Evolutionary conservation across 2,329 filamentous ascomycete species (phyloP).

Genomic region (Diaporthe citri): DNA sequence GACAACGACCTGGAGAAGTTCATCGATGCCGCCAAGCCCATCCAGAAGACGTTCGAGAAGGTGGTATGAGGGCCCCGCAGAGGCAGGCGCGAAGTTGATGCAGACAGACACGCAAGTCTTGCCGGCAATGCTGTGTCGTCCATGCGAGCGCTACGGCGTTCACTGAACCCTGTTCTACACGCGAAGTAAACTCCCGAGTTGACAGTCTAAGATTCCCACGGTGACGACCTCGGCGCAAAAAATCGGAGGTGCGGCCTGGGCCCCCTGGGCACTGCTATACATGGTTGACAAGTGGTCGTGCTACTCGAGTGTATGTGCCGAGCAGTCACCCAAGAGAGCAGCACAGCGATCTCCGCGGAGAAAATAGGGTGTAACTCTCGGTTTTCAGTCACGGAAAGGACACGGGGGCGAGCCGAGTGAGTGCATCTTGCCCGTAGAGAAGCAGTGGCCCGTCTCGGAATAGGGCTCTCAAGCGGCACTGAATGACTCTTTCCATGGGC

Average conservation of each 20-base stretch:
- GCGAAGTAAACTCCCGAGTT: too few species aligned
- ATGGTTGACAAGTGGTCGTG: background rate
- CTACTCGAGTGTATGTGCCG: background rate
- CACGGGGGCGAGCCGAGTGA: background rate
- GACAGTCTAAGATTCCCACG: background rate
- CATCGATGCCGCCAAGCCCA: conserved; percentile 90
- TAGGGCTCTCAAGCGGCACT: background rate
- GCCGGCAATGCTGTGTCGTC: background rate
- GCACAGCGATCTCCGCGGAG: background rate
- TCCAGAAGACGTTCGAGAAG: conserved; percentile 88
- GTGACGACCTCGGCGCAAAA: too few species aligned
- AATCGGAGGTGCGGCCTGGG: background rate
- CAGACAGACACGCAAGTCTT: background rate
- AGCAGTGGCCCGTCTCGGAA: background rate
- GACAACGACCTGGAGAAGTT: conserved; percentile 95
- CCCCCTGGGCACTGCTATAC: background rate
- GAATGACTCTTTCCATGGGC: background rate
- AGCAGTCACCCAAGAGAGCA: background rate
- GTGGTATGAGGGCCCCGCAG: conserved; percentile 59
- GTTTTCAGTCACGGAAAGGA: background rate
- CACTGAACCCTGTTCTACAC: background rate
- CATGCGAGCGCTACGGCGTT: too few species aligned
- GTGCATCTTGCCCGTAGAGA: background rate
- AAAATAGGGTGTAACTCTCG: background rate
- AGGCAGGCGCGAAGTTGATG: background rate